Percentiles rank a stretch among this genome's conserved stretches.
phyloP scores from a whole-genome alignment of 2,329 filamentous ascomycete species.

The Pyricularia grisea region DNA sequence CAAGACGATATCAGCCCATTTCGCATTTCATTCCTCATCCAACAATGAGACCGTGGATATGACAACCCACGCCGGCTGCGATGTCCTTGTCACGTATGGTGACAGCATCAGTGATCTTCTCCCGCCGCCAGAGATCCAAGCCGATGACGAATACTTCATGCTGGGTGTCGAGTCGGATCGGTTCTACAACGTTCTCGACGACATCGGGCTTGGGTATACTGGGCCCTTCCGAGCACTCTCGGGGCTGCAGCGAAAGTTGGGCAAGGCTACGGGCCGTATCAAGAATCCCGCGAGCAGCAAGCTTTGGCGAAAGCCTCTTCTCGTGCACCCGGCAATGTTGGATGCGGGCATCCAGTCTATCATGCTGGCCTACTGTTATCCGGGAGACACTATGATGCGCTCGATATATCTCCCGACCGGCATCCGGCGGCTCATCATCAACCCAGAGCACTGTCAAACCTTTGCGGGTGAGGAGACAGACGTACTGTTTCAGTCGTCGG shows the following conservation, averaged over 20 bases:
- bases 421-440: slow-evolving; percentile 7
- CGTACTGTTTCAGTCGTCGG: slow-evolving; percentile 5
- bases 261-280: neutral
- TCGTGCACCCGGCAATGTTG: slow-evolving; percentile 23
- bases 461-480: neutral
- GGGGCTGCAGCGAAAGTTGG: neutral
- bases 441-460: slow-evolving; percentile 1
- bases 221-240: neutral
- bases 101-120: neutral
- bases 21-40: neutral
- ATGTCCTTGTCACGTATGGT: neutral
- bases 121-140: neutral
- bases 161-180: neutral
- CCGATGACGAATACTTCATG: neutral
- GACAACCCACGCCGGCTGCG: neutral
- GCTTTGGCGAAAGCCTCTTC: slow-evolving; percentile 5
- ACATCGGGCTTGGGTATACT: neutral
- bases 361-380: slow-evolving; percentile 21
- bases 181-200: neutral
- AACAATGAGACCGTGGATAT: neutral
- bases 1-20: neutral
- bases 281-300: neutral
- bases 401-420: slow-evolving; percentile 19
- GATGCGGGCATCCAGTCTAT: slow-evolving; percentile 25
- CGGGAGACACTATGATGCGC: slow-evolving; percentile 22